Evolutionary conservation across 192 early-diverging fungal species (phyloP).

Genomic region (Backusella psychrophila): DNA sequence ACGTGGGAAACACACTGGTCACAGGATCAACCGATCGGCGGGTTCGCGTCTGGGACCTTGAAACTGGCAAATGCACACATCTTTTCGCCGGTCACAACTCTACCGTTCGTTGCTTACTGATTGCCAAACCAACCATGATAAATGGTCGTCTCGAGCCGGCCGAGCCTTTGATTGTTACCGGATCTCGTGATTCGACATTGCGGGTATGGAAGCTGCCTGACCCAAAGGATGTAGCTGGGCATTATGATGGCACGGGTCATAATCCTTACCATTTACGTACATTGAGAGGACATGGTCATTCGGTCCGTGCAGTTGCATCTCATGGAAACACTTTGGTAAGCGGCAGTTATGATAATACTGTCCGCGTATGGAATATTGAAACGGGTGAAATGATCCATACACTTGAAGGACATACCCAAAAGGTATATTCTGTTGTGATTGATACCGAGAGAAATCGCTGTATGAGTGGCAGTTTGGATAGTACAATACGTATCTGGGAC

Average conservation of each 20-base stretch:
- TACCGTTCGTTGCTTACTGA: slow-evolving; percentile 92
- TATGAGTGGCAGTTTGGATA: slow-evolving; percentile 94
- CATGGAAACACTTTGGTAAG: slow-evolving; percentile 83
- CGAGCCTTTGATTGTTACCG: slow-evolving; percentile 89
- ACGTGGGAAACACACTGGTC: slow-evolving; percentile 83
- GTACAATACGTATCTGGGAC: slow-evolving; percentile 91
- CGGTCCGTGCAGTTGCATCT: slow-evolving; percentile 92
- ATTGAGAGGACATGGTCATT: slow-evolving; percentile 83
- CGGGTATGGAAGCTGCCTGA: slow-evolving; percentile 89
- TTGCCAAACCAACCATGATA: slow-evolving; percentile 71
- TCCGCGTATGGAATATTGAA: slow-evolving; percentile 88
- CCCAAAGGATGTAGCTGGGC: slow-evolving; percentile 32
- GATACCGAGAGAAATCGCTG: slow-evolving; percentile 78
- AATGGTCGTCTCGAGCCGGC: slow-evolving; percentile 58
- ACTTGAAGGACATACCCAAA: slow-evolving; percentile 86
- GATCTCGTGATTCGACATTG: slow-evolving; percentile 91
- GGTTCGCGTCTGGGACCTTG: slow-evolving; percentile 96
- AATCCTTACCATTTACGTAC: slow-evolving; percentile 87
- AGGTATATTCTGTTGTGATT: slow-evolving; percentile 95
- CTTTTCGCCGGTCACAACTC: slow-evolving; percentile 93
- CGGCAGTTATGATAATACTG: slow-evolving; percentile 89
- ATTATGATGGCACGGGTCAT: slow-evolving; percentile 13
- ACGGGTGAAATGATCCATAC: slow-evolving; percentile 67
- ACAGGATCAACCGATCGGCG: slow-evolving; percentile 96
- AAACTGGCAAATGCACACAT: slow-evolving; percentile 86